Percentiles rank a stretch among this genome's conserved stretches.
phyloP scores from a whole-genome alignment of 169 alveolate genomes.

The Cryptosporidium ubiquitum region DNA sequence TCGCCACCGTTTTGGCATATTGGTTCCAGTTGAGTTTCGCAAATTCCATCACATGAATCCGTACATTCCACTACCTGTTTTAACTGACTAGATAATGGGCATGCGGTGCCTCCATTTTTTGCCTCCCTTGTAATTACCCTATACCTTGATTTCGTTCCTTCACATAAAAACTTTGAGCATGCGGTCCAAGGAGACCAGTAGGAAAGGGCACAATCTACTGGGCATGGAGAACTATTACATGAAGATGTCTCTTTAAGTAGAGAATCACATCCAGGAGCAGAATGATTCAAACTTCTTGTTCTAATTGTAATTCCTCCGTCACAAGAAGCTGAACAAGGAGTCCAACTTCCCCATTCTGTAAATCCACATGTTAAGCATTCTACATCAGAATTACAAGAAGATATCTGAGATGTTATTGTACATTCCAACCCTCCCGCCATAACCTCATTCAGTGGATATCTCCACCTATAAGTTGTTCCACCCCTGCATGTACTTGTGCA shows the following conservation, averaged over 20 bases:
- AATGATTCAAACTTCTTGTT: constrained; percentile 30
- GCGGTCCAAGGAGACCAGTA: constrained; percentile 62
- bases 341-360: constrained; percentile 57
- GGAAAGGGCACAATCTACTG: constrained; percentile 39
- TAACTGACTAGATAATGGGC: constrained; percentile 50
- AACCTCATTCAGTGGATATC: constrained; percentile 65
- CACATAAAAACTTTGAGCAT: constrained; percentile 37
- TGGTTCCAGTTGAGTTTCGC: constrained; percentile 7
- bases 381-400: constrained; percentile 54
- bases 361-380: constrained; percentile 38
- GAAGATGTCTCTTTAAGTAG: constrained; percentile 13
- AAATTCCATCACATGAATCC: constrained; percentile 16
- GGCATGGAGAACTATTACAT: constrained; percentile 59
- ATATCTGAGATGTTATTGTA: constrained; percentile 40
- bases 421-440: constrained; percentile 75
- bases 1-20: constrained; percentile 59
- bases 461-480: constrained; percentile 70
- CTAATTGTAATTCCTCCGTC: constrained; percentile 44
- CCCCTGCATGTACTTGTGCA: constrained; percentile 65
- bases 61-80: constrained; percentile 37
- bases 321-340: constrained; percentile 67
- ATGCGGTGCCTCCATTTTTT: constrained; percentile 37
- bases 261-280: constrained; percentile 44
- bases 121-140: constrained; percentile 49
- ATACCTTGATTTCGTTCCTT: constrained; percentile 60